phyloP scores from a whole-genome alignment of 192 early-diverging fungal genomes.

The Coemansia sp. region DNA sequence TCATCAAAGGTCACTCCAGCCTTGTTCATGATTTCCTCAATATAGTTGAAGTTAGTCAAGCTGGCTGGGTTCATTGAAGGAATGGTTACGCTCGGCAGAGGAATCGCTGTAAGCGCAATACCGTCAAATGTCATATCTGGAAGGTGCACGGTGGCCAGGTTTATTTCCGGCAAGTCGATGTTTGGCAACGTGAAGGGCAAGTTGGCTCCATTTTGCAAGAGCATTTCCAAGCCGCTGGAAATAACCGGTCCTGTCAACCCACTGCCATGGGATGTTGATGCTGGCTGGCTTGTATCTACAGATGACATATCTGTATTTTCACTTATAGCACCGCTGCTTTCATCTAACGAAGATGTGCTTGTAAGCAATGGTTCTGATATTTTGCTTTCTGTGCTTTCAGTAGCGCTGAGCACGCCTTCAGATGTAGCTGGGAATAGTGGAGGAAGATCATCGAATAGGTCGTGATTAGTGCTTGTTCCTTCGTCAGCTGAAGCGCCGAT shows the following conservation, averaged over 20 bases:
- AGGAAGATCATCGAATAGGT: slow-evolving; percentile 10
- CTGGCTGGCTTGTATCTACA: background rate
- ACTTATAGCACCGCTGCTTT: background rate
- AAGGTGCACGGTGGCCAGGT: slow-evolving; percentile 44
- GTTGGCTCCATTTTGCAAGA: slow-evolving; percentile 39
- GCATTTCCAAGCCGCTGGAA: slow-evolving; percentile 42
- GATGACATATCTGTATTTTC: background rate
- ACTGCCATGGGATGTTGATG: background rate
- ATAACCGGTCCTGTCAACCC: slow-evolving; percentile 39
- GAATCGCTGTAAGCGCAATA: slow-evolving; percentile 35
- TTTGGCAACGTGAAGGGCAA: slow-evolving; percentile 41
- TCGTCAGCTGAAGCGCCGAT: background rate
- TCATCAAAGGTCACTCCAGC: slow-evolving; percentile 45
- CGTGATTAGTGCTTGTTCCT: background rate
- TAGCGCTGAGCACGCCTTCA: background rate
- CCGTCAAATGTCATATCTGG: slow-evolving; percentile 49
- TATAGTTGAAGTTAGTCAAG: slow-evolving; percentile 40
- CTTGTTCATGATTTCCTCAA: slow-evolving; percentile 35
- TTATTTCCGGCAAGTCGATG: slow-evolving; percentile 33
- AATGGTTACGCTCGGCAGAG: slow-evolving; percentile 33
- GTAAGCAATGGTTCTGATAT: too few species aligned
- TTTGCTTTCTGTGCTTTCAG: background rate
- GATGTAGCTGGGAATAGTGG: slow-evolving; percentile 8
- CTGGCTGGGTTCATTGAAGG: slow-evolving; percentile 48
- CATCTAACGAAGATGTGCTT: too few species aligned